A percentile compares a stretch with the other conserved stretches of the same genome.
Conservation (phyloP, 768 basidiomycete species). For the Panaeolus cyanescens region DNA sequence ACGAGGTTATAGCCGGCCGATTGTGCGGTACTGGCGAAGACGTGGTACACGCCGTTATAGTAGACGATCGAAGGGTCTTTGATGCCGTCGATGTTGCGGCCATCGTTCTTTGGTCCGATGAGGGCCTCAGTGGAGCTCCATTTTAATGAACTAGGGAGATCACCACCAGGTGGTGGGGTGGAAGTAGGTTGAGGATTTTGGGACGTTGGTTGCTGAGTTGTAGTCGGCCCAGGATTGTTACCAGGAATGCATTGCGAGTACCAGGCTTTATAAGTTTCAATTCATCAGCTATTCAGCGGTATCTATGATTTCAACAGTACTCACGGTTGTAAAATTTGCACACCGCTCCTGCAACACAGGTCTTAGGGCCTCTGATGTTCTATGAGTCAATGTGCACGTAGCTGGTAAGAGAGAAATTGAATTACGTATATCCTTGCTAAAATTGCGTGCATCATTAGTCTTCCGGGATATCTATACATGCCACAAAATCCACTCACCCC, state of each 20-base stretch:
- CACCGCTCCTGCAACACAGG: neutral
- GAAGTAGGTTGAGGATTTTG: constrained; percentile 3
- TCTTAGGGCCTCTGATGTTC: neutral
- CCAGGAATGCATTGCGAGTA: constrained; percentile 11
- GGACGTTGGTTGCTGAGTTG: neutral
- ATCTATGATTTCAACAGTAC: neutral
- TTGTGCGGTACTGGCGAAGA: constrained; percentile 17
- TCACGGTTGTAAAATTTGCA: neutral
- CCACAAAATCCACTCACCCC: constrained; percentile 6
- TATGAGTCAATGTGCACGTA: no score
- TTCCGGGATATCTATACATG: neutral
- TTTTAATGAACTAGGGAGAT: constrained; percentile 12
- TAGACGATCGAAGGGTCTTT: constrained; percentile 20
- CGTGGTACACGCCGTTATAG: constrained; percentile 18
- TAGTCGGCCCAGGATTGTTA: neutral
- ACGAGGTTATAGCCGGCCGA: constrained; percentile 12
- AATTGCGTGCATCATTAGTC: neutral
- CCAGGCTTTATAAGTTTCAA: neutral
- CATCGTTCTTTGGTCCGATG: constrained; percentile 13
- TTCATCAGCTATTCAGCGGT: neutral
- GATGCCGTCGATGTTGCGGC: constrained; percentile 12
- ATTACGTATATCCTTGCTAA: neutral
- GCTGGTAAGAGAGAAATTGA: no score
- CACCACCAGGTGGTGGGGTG: neutral
- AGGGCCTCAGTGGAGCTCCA: constrained; percentile 15